A percentile compares a stretch with the other conserved stretches of the same genome.
phyloP scores from a whole-genome alignment of 805 yeast species.

The Pichia cephalocereana region DNA sequence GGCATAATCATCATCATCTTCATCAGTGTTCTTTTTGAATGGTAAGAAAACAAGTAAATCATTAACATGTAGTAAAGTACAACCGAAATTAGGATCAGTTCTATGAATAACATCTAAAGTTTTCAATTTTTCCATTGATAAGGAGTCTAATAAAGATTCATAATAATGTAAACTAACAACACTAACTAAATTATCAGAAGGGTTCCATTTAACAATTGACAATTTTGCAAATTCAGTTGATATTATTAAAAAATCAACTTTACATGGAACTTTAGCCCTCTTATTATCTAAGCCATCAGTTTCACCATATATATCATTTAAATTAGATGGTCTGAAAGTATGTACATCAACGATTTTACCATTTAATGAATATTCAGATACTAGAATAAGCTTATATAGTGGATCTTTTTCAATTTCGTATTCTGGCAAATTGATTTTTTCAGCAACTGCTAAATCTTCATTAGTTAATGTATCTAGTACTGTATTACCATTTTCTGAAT shows the following conservation, averaged over 20 bases:
- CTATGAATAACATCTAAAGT: constrained; percentile 36
- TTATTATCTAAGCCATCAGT: constrained; percentile 48
- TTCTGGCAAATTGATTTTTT: neutral
- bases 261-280: constrained; percentile 27
- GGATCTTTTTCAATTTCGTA: constrained; percentile 12
- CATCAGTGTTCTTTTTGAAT: constrained; percentile 34
- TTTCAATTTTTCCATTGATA: constrained; percentile 33
- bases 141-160: constrained; percentile 53
- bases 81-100: constrained; percentile 52
- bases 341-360: constrained; percentile 59
- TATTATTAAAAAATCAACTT: constrained; percentile 51
- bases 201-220: constrained; percentile 68
- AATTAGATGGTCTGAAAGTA: constrained; percentile 31
- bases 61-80: constrained; percentile 51
- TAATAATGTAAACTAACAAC: constrained; percentile 82
- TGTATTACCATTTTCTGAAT: neutral
- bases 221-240: constrained; percentile 70
- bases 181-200: constrained; percentile 38
- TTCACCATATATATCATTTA: constrained; percentile 37
- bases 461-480: neutral
- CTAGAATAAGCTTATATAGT: constrained; percentile 29
- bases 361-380: constrained; percentile 60
- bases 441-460: constrained; percentile 7
- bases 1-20: neutral
- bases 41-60: constrained; percentile 71